phyloP scores from a whole-genome alignment of 2,329 filamentous ascomycete genomes.

The Graphilbum sp. region DNA sequence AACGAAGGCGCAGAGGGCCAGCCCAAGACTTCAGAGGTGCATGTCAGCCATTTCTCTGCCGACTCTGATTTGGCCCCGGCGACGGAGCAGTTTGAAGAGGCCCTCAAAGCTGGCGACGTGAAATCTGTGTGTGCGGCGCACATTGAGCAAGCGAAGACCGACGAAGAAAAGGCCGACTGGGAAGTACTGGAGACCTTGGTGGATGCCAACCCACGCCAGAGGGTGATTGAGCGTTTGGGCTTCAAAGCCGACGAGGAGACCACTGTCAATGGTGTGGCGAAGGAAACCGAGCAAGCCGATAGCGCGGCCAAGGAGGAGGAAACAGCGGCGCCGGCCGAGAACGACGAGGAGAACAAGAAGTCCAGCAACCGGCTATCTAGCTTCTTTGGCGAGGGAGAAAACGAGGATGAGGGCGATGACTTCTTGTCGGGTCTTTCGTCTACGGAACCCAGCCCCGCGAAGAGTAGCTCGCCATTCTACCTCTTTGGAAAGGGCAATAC shows the following conservation, averaged over 20 bases:
- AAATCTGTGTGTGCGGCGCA: constrained; percentile 65
- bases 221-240: constrained; percentile 80
- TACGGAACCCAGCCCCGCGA: constrained; percentile 74
- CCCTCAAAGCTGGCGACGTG: constrained; percentile 63
- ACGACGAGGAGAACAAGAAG: constrained; percentile 12
- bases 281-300: constrained; percentile 7
- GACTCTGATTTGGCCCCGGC: constrained; percentile 73
- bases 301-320: constrained; percentile 16
- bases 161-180: constrained; percentile 94
- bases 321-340: too few relatives aligned
- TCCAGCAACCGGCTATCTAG: constrained; percentile 54
- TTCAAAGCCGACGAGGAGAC: constrained; percentile 36
- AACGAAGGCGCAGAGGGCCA: constrained; percentile 43
- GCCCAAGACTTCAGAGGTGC: constrained; percentile 55
- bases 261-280: constrained; percentile 32
- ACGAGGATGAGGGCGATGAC: constrained; percentile 56
- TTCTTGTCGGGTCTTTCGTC: constrained; percentile 76
- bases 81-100: constrained; percentile 74
- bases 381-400: constrained; percentile 65
- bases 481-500: constrained; percentile 75
- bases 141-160: constrained; percentile 56
- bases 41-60: constrained; percentile 75
- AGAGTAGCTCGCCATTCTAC: constrained; percentile 69
- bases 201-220: constrained; percentile 67
- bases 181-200: constrained; percentile 81